Evolutionary conservation across 257 asterid genomes (phyloP).

Genomic region (Nicotiana noctiflora): DNA sequence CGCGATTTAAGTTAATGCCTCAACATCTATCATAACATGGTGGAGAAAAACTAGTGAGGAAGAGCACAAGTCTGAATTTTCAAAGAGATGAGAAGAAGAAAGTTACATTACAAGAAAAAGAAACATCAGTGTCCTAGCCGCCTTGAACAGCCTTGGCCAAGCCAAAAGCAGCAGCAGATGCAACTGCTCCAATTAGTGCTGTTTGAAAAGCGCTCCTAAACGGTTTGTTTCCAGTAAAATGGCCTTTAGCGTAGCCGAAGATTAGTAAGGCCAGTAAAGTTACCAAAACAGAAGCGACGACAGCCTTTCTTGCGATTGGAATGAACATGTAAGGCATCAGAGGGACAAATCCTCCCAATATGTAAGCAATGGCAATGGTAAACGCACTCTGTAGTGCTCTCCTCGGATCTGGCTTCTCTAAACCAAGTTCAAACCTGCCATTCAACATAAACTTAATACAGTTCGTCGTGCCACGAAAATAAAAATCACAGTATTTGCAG

Average conservation of each 20-base stretch:
- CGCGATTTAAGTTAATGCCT: not conserved
- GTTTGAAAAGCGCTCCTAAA: constrained; percentile 67
- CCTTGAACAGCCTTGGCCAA: constrained; percentile 78
- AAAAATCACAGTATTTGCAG: not conserved
- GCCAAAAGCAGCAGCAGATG: constrained; percentile 96
- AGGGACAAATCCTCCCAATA: constrained; percentile 82
- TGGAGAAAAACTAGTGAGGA: not conserved
- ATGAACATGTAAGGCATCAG: constrained; percentile 77
- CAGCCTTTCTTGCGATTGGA: constrained; percentile 48
- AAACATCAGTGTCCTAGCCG: constrained; percentile 21
- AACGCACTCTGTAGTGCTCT: constrained; percentile 83
- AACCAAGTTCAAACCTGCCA: constrained; percentile 83
- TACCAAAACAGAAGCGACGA: constrained; percentile 49
- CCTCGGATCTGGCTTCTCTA: constrained; percentile 93
- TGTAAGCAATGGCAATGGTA: constrained; percentile 71
- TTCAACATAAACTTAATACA: not conserved
- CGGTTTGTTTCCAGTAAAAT: constrained; percentile 71
- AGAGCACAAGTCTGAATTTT: not conserved
- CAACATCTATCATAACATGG: not conserved
- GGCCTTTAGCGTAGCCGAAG: constrained; percentile 83
- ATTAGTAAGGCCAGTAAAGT: constrained; percentile 65
- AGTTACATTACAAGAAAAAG: not conserved
- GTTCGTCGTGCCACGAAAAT: not conserved
- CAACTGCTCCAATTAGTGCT: constrained; percentile 83
- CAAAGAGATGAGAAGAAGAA: not conserved